These are phyloP conservation scores for Priceomyces carsonii DNA, from an alignment of 805 yeast species.

Conservation along the genomic window DNA sequence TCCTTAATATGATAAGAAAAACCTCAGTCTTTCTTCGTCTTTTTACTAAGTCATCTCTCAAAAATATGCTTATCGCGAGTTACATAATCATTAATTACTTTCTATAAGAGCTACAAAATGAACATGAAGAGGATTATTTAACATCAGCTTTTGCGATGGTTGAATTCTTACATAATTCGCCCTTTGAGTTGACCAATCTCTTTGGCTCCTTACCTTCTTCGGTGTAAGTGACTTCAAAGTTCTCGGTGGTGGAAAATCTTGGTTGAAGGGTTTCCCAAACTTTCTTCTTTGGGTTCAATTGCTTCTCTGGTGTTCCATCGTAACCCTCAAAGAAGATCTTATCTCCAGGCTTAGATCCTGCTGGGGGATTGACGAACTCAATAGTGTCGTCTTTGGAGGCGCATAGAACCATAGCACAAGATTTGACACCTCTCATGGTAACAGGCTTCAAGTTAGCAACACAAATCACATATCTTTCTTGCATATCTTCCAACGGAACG, in stretches of 20 bases:
- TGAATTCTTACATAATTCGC: slow-evolving; percentile 73
- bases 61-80: slow-evolving; percentile 5
- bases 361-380: slow-evolving; percentile 94
- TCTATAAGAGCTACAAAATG: slow-evolving; percentile 4
- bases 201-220: slow-evolving; percentile 74
- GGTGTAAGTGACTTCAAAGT: slow-evolving; percentile 76
- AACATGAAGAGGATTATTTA: slow-evolving; percentile 13
- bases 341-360: slow-evolving; percentile 92
- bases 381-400: slow-evolving; percentile 74
- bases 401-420: slow-evolving; percentile 96
- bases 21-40: too few relatives aligned
- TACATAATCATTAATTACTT: slow-evolving; percentile 5
- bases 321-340: slow-evolving; percentile 92
- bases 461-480: slow-evolving; percentile 84
- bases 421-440: slow-evolving; percentile 95
- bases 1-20: too few relatives aligned
- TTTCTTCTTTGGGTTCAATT: slow-evolving; percentile 96
- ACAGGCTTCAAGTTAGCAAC: slow-evolving; percentile 98
- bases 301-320: slow-evolving; percentile 86
- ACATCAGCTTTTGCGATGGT: slow-evolving; percentile 78
- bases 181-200: slow-evolving; percentile 76
- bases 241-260: slow-evolving; percentile 75
- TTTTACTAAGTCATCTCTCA: not conserved
- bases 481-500: slow-evolving; percentile 91
- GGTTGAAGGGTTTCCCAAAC: slow-evolving; percentile 97